Percentiles rank a stretch among this genome's conserved stretches.
phyloP scores from a whole-genome alignment of 2,329 filamentous ascomycete species.

The Fusarium nanum region DNA sequence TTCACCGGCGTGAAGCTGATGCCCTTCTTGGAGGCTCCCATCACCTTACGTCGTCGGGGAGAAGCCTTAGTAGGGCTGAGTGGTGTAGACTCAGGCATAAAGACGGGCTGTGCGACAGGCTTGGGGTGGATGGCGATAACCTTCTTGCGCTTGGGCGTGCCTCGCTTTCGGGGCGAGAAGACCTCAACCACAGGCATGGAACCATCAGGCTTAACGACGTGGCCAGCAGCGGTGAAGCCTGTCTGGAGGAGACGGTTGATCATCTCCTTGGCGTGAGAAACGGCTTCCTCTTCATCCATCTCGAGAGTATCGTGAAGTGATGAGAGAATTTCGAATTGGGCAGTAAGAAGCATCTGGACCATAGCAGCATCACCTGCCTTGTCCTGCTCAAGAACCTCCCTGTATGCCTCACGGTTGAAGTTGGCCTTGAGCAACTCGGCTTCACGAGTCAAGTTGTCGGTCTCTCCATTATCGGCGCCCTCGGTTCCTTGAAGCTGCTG shows the following conservation, averaged over 20 bases:
- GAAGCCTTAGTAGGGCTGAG: slow-evolving; percentile 75
- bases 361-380: slow-evolving; percentile 80
- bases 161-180: slow-evolving; percentile 76
- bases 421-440: slow-evolving; percentile 86
- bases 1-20: slow-evolving; percentile 86
- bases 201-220: slow-evolving; percentile 92
- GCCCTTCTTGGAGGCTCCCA: slow-evolving; percentile 72
- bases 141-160: slow-evolving; percentile 82
- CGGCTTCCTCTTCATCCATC: slow-evolving; percentile 86
- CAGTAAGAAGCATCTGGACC: slow-evolving; percentile 85
- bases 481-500: slow-evolving; percentile 75
- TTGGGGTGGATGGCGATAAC: slow-evolving; percentile 55
- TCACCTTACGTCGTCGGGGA: slow-evolving; percentile 79
- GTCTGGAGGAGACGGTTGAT: slow-evolving; percentile 82
- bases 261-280: slow-evolving; percentile 80
- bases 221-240: slow-evolving; percentile 78
- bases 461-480: slow-evolving; percentile 67
- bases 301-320: slow-evolving; percentile 83
- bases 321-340: slow-evolving; percentile 91
- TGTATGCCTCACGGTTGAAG: slow-evolving; percentile 82
- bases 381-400: slow-evolving; percentile 84
- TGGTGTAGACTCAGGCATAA: slow-evolving; percentile 50
- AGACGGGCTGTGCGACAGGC: slow-evolving; percentile 58
- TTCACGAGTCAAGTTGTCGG: slow-evolving; percentile 80
- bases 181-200: slow-evolving; percentile 69